Base-by-base conservation (phyloP, 169 alveolate species). In the Eimeria brunetti region DNA sequence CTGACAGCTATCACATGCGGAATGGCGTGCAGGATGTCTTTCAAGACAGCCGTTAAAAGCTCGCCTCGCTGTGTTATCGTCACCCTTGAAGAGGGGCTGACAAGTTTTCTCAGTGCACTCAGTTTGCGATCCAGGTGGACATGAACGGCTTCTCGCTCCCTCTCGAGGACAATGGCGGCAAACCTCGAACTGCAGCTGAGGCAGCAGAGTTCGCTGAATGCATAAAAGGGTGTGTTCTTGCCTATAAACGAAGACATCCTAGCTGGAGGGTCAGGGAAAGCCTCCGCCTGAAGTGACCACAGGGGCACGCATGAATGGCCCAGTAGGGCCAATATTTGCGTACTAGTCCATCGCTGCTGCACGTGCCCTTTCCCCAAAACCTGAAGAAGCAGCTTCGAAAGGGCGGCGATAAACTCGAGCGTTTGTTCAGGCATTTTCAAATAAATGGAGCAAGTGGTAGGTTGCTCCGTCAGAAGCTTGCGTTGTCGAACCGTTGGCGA, bases 251-350 rank as follows among this genome's bases (percentile, higher is more conserved):
- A 83, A 11, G 76, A 12, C 5, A 58, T 18, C 7, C 24, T 33
- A 27, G 73, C 75, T 0, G 44, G 49, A 1, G 67, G 8, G 27
- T 78, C 88, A 78, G 88, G 88, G 27, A 44, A 46, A 11, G 88
- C 88, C 88, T 27, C 3, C 46, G n/a, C 49, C 9, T 46, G n/a
- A 49, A 30, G 46, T 36, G 56, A 14, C 90, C 90, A 83, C 27
- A 83, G 30, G 14, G 56, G 90, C 44, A 38, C 76, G 24, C 90
- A 83, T 22, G 90, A 83, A 83, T 83, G 90, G 30, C 90, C 90
- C 75, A 83, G 56, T 5, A 83, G 69, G 38, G 90, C 90, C 90
- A 83, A 83, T 18, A 36, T 24, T 58, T 58, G 90, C 56, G 73
- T 83, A 12, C 67, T 51, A 8, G 76, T 83, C 76, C 76, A 58